phyloP scores from a whole-genome alignment of 805 yeast species.

The Candida gorgasii region DNA sequence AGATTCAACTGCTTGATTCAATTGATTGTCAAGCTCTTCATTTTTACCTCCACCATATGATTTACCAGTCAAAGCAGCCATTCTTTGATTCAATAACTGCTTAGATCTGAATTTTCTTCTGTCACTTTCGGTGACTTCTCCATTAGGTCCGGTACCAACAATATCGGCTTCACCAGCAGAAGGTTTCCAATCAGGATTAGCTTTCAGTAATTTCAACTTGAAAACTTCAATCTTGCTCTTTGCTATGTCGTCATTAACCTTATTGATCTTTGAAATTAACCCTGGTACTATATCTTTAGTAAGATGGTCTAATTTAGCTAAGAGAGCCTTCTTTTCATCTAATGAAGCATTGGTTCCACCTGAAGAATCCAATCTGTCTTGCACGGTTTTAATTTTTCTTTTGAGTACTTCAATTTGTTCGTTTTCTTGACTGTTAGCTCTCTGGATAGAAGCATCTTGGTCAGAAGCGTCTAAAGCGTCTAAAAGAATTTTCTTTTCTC shows the following conservation, averaged over 20 bases:
- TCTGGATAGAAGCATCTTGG: constrained; percentile 36
- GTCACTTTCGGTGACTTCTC: constrained; percentile 82
- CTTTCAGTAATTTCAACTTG: constrained; percentile 53
- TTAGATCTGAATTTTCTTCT: constrained; percentile 77
- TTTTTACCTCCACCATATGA: constrained; percentile 36
- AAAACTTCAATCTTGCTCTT: constrained; percentile 63
- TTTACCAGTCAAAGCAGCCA: constrained; percentile 92
- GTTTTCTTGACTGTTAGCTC: constrained; percentile 29
- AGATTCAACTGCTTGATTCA: constrained; percentile 51
- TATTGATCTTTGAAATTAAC: constrained; percentile 61
- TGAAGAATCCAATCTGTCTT: constrained; percentile 34
- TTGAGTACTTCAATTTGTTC: constrained; percentile 68
- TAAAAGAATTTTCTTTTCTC: constrained; percentile 69
- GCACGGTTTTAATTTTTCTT: constrained; percentile 52
- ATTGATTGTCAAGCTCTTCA: constrained; percentile 54
- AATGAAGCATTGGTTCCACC: constrained; percentile 32
- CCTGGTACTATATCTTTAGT: constrained; percentile 69
- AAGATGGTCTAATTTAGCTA: constrained; percentile 57
- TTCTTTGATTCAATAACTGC: constrained; percentile 76
- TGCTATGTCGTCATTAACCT: constrained; percentile 69
- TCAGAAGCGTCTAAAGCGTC: constrained; percentile 74
- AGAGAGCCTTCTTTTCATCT: constrained; percentile 51
- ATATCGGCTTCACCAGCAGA: constrained; percentile 39
- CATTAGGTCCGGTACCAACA: constrained; percentile 83
- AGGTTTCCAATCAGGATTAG: constrained; percentile 64